Conservation (phyloP, 1,139 yeast species). For the Zygosaccharomyces sapae region DNA sequence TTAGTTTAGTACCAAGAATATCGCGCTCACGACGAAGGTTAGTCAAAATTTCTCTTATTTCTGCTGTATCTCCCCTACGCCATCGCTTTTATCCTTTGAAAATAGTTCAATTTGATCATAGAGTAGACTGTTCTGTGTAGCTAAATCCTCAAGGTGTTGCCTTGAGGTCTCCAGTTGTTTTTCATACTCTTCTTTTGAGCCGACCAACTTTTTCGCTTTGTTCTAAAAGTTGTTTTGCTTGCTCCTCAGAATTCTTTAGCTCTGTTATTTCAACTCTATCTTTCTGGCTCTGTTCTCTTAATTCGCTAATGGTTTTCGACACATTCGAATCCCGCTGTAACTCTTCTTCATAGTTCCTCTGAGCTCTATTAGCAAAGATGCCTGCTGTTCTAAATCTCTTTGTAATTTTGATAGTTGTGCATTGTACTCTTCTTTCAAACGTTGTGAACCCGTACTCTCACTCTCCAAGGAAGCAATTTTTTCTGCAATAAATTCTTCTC, state of each 20-base stretch:
- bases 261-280: constrained; percentile 40
- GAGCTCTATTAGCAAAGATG: constrained; percentile 48
- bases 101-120: constrained; percentile 63
- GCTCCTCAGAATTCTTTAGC: constrained; percentile 37
- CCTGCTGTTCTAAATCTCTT: constrained; percentile 51
- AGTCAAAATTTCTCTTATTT: constrained; percentile 46
- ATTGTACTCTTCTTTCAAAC: constrained; percentile 39
- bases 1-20: constrained; percentile 56
- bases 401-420: constrained; percentile 39
- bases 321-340: constrained; percentile 55
- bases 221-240: constrained; percentile 35
- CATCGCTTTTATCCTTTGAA: constrained; percentile 9
- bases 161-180: constrained; percentile 50
- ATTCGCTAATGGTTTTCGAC: constrained; percentile 42
- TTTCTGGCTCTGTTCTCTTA: constrained; percentile 44
- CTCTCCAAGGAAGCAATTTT: constrained; percentile 24
- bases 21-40: constrained; percentile 77
- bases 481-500: constrained; percentile 23
- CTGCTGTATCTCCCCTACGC: constrained; percentile 23
- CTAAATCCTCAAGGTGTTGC: constrained; percentile 51
- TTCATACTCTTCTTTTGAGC: constrained; percentile 44
- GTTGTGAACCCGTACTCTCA: constrained; percentile 28
- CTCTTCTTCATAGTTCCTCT: constrained; percentile 56
- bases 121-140: constrained; percentile 62
- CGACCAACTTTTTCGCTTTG: constrained; percentile 44